Conservation (phyloP, 139 green algal species). For the Zygnema circumcarinatum region DNA sequence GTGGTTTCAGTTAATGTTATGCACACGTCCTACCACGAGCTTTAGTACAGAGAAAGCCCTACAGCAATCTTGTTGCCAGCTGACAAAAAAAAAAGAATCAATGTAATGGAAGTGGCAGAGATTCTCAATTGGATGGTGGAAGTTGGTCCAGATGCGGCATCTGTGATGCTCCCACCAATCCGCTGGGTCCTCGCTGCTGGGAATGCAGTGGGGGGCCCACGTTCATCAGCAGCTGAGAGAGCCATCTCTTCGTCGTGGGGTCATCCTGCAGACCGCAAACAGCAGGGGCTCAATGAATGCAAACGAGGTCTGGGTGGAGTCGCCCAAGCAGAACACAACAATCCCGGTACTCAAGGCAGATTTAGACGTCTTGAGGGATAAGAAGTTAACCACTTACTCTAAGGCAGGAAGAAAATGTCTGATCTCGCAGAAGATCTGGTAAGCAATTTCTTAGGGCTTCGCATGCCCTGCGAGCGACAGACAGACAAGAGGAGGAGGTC, state of each 20-base stretch:
- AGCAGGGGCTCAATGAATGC: too few relatives aligned
- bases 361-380: not conserved
- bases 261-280: constrained; percentile 73
- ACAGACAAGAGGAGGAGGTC: not conserved
- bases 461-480: constrained; percentile 68
- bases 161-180: not conserved
- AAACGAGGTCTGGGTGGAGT: not conserved
- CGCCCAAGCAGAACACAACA: not conserved
- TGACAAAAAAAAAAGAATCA: too few relatives aligned
- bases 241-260: constrained; percentile 85
- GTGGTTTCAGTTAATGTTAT: too few relatives aligned
- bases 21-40: too few relatives aligned
- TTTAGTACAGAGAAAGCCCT: too few relatives aligned
- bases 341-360: not conserved
- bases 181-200: not conserved
- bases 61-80: too few relatives aligned
- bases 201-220: constrained; percentile 70
- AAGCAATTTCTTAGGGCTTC: constrained; percentile 94
- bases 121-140: not conserved
- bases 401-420: constrained; percentile 89
- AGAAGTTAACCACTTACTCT: constrained; percentile 67
- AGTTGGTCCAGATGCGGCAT: not conserved
- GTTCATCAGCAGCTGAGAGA: constrained; percentile 94
- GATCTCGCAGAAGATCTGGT: constrained; percentile 87
- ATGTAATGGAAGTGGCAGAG: too few relatives aligned